A percentile compares a stretch with the other conserved stretches of the same genome.
These are phyloP conservation scores for Phlebiopsis flavidoalba DNA, from an alignment of 768 basidiomycete genomes.

Conservation along the genomic window DNA sequence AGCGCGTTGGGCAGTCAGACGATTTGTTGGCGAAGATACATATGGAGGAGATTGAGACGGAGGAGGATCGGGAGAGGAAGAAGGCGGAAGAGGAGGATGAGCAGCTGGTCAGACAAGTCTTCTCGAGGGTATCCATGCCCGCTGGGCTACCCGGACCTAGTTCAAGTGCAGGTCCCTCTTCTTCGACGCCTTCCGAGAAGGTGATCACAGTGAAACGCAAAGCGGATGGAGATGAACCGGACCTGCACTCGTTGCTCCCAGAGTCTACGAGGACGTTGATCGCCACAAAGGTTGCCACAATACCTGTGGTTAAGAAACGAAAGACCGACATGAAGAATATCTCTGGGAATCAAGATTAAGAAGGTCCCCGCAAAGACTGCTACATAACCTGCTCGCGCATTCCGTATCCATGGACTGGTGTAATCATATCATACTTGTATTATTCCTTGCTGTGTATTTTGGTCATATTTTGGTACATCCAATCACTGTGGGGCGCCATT, in stretches of 20 bases:
- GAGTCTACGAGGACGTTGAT: conserved; percentile 61
- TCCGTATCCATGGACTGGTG: background rate
- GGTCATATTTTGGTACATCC: background rate
- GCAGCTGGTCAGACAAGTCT: conserved; percentile 79
- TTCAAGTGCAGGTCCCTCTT: conserved; percentile 3
- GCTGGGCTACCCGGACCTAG: conserved; percentile 10
- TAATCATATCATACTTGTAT: background rate
- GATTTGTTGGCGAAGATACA: conserved; percentile 62
- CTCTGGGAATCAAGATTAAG: conserved; percentile 71
- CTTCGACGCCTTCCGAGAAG: conserved; percentile 22
- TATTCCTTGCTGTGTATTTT: background rate
- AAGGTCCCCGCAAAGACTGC: conserved; percentile 17
- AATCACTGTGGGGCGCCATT: background rate
- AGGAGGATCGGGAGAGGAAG: conserved; percentile 67
- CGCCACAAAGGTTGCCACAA: conserved; percentile 35
- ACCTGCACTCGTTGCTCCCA: conserved; percentile 61
- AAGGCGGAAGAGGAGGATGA: conserved; percentile 90
- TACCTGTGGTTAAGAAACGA: conserved; percentile 51
- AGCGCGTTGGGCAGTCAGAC: conserved; percentile 72
- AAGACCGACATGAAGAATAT: conserved; percentile 56
- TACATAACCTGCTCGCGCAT: background rate
- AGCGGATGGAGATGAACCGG: conserved; percentile 74
- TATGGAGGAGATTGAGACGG: conserved; percentile 67
- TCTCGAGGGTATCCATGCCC: conserved; percentile 63
- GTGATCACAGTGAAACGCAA: conserved; percentile 81